Base-by-base conservation (phyloP, 2,329 filamentous ascomycete genomes). In the Pyrenophora teres region DNA sequence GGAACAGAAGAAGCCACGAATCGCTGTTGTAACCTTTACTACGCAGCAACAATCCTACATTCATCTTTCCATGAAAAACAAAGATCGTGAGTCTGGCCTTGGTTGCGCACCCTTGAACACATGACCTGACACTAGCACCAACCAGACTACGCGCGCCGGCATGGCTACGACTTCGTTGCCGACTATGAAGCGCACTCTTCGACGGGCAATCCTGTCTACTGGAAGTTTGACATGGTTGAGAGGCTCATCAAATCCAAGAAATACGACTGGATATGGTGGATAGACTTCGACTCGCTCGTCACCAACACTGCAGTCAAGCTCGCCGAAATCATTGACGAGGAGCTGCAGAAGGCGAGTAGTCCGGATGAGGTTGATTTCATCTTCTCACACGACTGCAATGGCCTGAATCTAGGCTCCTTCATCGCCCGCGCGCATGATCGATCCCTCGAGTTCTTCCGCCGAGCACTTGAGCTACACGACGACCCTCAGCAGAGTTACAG, bases 221-320 rank as follows among this genome's bases (percentile, higher is more conserved):
- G 69, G 62, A 77, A 76, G 49, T 70, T 72, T 47, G 62, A 74
- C 53, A 75, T 76, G 70, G 63, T 70, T 5, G 65, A 72, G 48
- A 63, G 65, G n/a, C 55, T 73, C 13, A 64, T 74, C 54, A 67
- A 69, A 27, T 54, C 61, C 6, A 56, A 57, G 35, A 69, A 68
- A 50, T 71, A 72, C 50, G 71, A 76, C 47, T 77, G 74, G 75
- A 66, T 77, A 16, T 77, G 74, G 75, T 76, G 73, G 72, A 55
- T 76, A 8, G 74, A 77, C 54, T 74, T 74, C 37, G 74, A 77
- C 53, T 75, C 73, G 0, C 57, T 77, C 13, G 69, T 77, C 54
- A 77, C 72, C 12, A 75, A 76, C 44, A 74, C 71, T 13, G 59
- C 65, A 4, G 69, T 72, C 50, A 67, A 65, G 37, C 39, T 77